Base-by-base conservation (phyloP, 352 stramenopile species). In the Pythium chondricola region DNA sequence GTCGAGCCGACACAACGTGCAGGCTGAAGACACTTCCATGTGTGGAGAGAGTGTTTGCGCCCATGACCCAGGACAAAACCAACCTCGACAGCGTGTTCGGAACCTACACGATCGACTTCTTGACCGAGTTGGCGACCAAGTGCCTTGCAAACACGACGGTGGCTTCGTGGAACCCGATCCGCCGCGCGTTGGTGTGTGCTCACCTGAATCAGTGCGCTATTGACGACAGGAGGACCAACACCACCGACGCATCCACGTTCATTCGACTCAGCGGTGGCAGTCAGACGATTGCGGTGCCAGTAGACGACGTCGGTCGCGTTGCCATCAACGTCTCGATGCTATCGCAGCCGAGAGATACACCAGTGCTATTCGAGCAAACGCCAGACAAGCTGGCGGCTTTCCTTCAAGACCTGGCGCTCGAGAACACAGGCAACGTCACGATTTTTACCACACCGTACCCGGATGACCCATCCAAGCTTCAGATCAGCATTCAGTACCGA, bases 331-430 rank as follows among this genome's bases (percentile, higher is more conserved):
- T 35, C 16, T 41, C 50, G 10, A 1, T 6, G 8, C 52, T 52
- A 8, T 43, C 26, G 1, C 20, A 35, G 3, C 8, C 16, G 11
- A 10, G 5, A 20, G 16, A 16, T 1, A 3, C 36, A 30, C 32
- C 18, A 1, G 35, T 46, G 9, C 21, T 16, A 6, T 66, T 67
- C 29, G 27, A 65, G 22, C 16, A 47, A 1, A 13, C 55, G 1
- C 21, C 48, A 2, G n/a, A 40, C 1, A 38, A 25, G 3, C 43
- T 67, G 9, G 32, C 43, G 31, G 29, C 32, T 10, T 69, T 69
- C 32, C 21, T 72, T 10, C 40, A 44, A 11, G 14, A 38, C 2
- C 67, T 69, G 21, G 56, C 69, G 21, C 32, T 69, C 11, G 25
- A 55, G 20, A 61, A 56, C 24, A 36, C 24, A 1, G 64, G 39